Percentiles rank a stretch among this genome's conserved stretches.
Conservation (phyloP, 2,329 filamentous ascomycete genomes). For the Raffaelea deltoideospora region DNA sequence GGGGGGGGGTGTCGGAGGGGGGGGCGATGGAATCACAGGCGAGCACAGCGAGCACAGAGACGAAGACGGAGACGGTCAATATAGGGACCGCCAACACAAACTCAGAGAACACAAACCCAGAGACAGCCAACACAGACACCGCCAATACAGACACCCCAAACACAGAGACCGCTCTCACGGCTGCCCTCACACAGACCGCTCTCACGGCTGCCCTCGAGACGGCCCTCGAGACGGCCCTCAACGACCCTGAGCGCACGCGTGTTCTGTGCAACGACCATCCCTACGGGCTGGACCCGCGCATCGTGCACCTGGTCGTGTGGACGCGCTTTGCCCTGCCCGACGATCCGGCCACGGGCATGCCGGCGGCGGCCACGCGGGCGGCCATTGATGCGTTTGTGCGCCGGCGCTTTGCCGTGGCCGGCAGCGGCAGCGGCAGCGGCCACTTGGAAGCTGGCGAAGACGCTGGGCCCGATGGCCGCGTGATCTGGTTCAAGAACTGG, state of each 20-base stretch:
- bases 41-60: background rate
- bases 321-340: constrained; percentile 73
- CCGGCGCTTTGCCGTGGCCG: constrained; percentile 43
- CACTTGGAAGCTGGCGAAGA: too few relatives aligned
- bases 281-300: constrained; percentile 64
- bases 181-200: too few relatives aligned
- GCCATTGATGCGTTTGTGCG: constrained; percentile 59
- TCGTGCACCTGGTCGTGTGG: constrained; percentile 83
- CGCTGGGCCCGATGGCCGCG: constrained; percentile 15
- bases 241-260: constrained; percentile 42
- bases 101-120: too few relatives aligned
- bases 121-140: too few relatives aligned
- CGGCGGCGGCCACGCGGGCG: constrained; percentile 46
- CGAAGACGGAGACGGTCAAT: background rate
- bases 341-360: constrained; percentile 46
- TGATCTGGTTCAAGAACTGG: constrained; percentile 85
- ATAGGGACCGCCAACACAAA: too few relatives aligned
- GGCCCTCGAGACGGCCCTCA: too few relatives aligned
- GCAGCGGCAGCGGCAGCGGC: too few relatives aligned
- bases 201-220: too few relatives aligned
- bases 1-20: constrained; percentile 24
- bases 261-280: constrained; percentile 89
- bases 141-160: too few relatives aligned
- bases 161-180: too few relatives aligned
- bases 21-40: background rate